Conservation (phyloP, 2,329 filamentous ascomycete species). For the Albophoma yamanashiensis region DNA sequence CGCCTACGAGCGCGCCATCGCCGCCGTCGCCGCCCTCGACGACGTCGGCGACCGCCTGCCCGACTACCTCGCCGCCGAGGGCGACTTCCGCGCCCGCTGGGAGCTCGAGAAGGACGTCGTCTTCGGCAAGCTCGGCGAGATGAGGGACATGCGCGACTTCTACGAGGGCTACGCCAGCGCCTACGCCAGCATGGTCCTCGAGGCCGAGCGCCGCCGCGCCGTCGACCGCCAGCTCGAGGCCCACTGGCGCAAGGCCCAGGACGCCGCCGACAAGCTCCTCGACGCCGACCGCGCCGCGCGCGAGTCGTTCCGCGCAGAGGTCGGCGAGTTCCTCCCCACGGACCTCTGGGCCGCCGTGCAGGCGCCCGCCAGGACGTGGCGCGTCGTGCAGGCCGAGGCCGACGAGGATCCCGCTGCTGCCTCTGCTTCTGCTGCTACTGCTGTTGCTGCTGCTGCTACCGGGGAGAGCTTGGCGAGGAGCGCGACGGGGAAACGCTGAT, state of each 20-base stretch:
- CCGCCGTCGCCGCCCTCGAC: slow-evolving; percentile 56
- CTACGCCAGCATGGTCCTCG: slow-evolving; percentile 75
- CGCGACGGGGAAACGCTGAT: neutral
- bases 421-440: too few relatives aligned
- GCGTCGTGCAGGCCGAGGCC: slow-evolving; percentile 30
- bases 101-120: slow-evolving; percentile 63
- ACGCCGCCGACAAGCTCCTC: slow-evolving; percentile 64
- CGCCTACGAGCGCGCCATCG: slow-evolving; percentile 45
- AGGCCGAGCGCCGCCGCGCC: slow-evolving; percentile 64
- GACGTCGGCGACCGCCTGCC: slow-evolving; percentile 56
- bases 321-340: slow-evolving; percentile 76
- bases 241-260: slow-evolving; percentile 67
- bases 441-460: neutral
- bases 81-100: slow-evolving; percentile 59
- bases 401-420: slow-evolving; percentile 3
- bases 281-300: slow-evolving; percentile 62
- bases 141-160: slow-evolving; percentile 67
- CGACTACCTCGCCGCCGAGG: slow-evolving; percentile 52
- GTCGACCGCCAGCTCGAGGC: slow-evolving; percentile 64
- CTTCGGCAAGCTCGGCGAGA: slow-evolving; percentile 57
- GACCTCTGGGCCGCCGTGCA: slow-evolving; percentile 78
- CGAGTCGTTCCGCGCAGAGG: slow-evolving; percentile 68
- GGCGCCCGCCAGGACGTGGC: slow-evolving; percentile 42
- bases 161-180: slow-evolving; percentile 80
- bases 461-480: neutral